A percentile compares a stretch with the other conserved stretches of the same genome.
These are phyloP conservation scores for Raffaelea arxii DNA, from an alignment of 2,329 filamentous ascomycete genomes.

Conservation along the genomic window DNA sequence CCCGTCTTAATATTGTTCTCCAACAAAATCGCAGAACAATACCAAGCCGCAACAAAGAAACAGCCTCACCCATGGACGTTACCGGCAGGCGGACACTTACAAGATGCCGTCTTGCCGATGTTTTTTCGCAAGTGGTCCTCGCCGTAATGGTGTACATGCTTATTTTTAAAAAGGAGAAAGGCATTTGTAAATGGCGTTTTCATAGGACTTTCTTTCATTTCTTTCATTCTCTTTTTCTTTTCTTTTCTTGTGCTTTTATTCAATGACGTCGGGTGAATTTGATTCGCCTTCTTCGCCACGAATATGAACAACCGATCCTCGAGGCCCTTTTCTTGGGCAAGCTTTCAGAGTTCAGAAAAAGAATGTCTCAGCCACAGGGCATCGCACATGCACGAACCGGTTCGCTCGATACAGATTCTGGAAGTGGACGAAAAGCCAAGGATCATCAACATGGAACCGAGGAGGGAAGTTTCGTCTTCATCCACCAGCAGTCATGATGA, in stretches of 20 bases:
- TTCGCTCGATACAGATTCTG: constrained; percentile 5
- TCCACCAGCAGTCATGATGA: not conserved
- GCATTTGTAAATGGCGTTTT: no score
- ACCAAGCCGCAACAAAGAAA: constrained; percentile 6
- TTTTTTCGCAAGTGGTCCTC: no score
- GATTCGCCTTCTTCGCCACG: constrained; percentile 1
- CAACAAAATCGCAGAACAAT: constrained; percentile 4
- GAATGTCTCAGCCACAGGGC: not conserved
- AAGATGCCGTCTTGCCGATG: no score
- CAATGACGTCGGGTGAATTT: not conserved
- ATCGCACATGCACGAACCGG: not conserved
- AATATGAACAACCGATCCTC: not conserved
- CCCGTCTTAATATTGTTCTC: constrained; percentile 8
- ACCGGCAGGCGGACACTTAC: no score
- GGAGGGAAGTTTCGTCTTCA: not conserved
- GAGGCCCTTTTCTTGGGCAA: no score
- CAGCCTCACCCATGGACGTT: not conserved
- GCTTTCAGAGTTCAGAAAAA: not conserved
- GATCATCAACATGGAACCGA: constrained; percentile 3
- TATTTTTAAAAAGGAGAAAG: no score
- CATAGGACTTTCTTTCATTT: no score
- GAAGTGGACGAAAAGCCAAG: constrained; percentile 5
- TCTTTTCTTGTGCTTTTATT: not conserved
- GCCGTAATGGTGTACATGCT: no score
- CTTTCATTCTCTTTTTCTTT: not conserved